These are phyloP conservation scores for Beverwykella pulmonaria DNA, from an alignment of 495 filamentous ascomycete genomes.

Conservation along the genomic window DNA sequence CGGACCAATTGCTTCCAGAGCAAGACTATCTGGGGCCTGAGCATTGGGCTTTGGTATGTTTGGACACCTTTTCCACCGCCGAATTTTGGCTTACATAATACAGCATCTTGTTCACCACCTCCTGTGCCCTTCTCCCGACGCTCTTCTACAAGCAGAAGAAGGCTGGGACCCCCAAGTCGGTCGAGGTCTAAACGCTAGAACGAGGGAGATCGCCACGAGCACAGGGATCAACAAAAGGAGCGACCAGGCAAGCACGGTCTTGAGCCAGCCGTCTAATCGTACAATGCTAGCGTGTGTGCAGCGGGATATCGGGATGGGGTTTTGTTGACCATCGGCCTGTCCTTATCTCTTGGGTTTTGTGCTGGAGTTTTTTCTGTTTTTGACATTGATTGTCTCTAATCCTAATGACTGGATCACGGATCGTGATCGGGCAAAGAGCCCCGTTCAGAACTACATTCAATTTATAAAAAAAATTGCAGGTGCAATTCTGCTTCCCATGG, in stretches of 20 bases:
- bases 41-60: conserved; percentile 74
- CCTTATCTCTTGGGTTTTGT: conserved; percentile 1
- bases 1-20: conserved; percentile 78
- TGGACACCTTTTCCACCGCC: background rate
- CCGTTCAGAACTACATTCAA: background rate
- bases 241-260: conserved; percentile 23
- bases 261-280: conserved; percentile 20
- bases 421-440: background rate
- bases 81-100: conserved; percentile 4
- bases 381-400: conserved; percentile 43
- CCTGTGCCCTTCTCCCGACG: conserved; percentile 45
- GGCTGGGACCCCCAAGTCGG: conserved; percentile 37
- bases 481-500: background rate
- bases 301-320: background rate
- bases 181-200: conserved; percentile 23
- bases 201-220: background rate
- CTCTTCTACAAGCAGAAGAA: conserved; percentile 49
- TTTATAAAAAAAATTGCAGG: conserved; percentile 23
- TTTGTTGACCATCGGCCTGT: background rate
- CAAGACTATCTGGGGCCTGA: conserved; percentile 87
- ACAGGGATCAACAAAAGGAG: conserved; percentile 13
- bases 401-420: conserved; percentile 25
- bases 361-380: conserved; percentile 18
- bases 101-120: conserved; percentile 47
- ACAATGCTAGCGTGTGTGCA: background rate